Base-by-base conservation (phyloP, 1,284 basidiomycete species). In the Moniliella sp. region DNA sequence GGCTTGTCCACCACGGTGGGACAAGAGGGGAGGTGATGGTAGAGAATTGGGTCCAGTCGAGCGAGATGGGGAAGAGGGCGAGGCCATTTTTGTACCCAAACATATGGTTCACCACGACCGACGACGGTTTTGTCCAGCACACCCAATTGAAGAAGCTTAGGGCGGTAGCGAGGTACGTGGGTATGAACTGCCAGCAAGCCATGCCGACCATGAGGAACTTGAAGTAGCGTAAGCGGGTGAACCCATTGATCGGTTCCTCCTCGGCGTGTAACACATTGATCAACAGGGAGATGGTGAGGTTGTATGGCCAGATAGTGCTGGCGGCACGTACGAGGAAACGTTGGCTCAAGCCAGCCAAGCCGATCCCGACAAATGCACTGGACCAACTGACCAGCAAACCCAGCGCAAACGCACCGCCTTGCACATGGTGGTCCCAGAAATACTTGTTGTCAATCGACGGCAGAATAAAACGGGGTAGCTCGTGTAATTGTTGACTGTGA, bases 211-310 rank as follows among this genome's bases (percentile, higher is more conserved):
- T 46, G 2, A 39, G 35, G 15, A 42, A 33, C 34, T 43, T 31
- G 36, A 52, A 57, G 36, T 49, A 48, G 25, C 37, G 41, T 37
- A 39, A 39, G 14, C 48, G 39, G 9, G 42, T 39, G 8, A 23
- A 7, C 21, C 21, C 21, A 7, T n/a, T 7, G 8, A 7, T 25
- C 11, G 28, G 25, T 13, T 27, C 15, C 4, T 91, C 83, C 39
- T 88, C 79, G 48, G 93, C 88, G 54, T 94, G 86, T 8, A 93
- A 66, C 0, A 83, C 84, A 55, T 93, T 94, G 50, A 94, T 66
- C 26, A 84, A 64, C 8, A 84, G 83, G 46, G 82, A 83, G 2
- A 73, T 72, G 28, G 86, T 76, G 21, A 93, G 67, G 55, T 86
- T 83, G 55, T 15, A 15, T 2, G 34, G 34, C 34, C 34, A 36